Conservation (phyloP, 2,329 filamentous ascomycete genomes). For the Sarocladiaceae sp. region DNA sequence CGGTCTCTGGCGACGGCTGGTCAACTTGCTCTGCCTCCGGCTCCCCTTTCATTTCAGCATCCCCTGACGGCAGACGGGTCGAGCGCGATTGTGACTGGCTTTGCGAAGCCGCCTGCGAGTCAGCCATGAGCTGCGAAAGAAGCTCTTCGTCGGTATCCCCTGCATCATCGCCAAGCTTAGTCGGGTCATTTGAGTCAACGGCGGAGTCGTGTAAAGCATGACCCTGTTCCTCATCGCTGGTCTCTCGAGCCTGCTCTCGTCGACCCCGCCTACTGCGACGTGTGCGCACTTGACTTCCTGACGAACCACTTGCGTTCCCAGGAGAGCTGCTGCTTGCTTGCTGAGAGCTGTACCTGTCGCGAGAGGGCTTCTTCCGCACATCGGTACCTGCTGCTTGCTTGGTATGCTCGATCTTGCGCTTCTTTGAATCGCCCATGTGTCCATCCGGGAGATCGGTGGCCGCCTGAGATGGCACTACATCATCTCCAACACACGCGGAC, state of each 20-base stretch:
- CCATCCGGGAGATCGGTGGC: no score
- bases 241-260: not conserved
- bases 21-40: not conserved
- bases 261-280: not conserved
- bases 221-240: not conserved
- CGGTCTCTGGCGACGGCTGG: no score
- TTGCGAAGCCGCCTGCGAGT: conserved; percentile 34
- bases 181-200: not conserved
- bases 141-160: conserved; percentile 37
- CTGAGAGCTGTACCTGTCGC: not conserved
- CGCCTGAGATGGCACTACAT: no score
- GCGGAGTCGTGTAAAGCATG: not conserved
- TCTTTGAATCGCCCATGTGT: not conserved
- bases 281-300: not conserved
- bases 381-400: not conserved
- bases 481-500: not conserved
- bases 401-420: not conserved
- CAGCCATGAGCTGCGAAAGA: conserved; percentile 35
- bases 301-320: not conserved
- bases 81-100: conserved; percentile 20
- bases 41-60: conserved; percentile 15
- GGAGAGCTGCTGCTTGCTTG: not conserved
- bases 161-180: conserved; percentile 14
- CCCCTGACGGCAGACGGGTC: not conserved
- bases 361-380: not conserved